Base-by-base conservation (phyloP, 1,284 basidiomycete species). In the Gomphus bonarii region DNA sequence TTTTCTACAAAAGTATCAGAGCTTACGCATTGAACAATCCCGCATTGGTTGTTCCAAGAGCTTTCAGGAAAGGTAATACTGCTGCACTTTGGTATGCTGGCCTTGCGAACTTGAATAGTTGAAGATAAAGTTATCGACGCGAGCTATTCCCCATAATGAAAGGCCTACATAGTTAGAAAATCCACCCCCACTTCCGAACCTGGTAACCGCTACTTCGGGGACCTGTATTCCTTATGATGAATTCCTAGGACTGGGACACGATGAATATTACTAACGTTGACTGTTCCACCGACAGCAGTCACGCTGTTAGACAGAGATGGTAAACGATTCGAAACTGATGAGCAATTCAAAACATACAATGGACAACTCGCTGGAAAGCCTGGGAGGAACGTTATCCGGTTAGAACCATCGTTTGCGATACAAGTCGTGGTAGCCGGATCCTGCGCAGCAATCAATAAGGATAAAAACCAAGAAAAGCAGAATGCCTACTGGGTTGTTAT, bases 331-430 rank as follows among this genome's bases (percentile, higher is more conserved):
- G 30, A 22, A 31, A 49, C 14, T 18, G n/a, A 25, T 31, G 2
- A 22, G 8, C n/a, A 11, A 55, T 44, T 20, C 12, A 12, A 43
- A 3, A 57, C 46, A 28, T 16, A 74, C 75, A 69, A 77, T 31
- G 77, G 75, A 64, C 76, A 79, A 4, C 70, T 70, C 28, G 80
- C 74, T 16, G 82, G 82, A 72, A 88, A 88, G 1, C 61, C 61
- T 9, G 85, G 84, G 12, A 84, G 63, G 67, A 89, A 88, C 50
- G 66, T 67, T 1, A 73, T 77, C 7, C 54, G 66, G 60, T 84
- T 82, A 38, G 62, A 70, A 7, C 78, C 82, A 55, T 81, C 76
- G 64, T 88, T 88, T 12, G 77, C 73, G 59, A 75, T 67, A 67
- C 87, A 90, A 42, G 65, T 33, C 52, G 79, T 75, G 14, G 73